Base-by-base conservation (phyloP, 768 basidiomycete genomes). In the Thelephora ganbajun region DNA sequence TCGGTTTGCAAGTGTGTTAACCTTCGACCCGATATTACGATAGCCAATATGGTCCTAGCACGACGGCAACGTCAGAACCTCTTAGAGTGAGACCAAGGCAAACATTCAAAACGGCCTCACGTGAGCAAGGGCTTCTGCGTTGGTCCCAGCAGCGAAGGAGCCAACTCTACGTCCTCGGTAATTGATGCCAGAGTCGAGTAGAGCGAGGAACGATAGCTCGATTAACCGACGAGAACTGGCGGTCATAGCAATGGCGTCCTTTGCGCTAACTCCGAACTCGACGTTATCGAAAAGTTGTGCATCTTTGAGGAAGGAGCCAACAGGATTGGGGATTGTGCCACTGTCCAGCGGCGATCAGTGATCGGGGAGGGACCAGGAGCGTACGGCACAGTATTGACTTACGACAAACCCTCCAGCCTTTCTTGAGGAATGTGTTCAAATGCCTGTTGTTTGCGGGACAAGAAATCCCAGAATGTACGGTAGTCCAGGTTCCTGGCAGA, bases 171-270 rank as follows among this genome's bases (percentile, higher is more conserved):
- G 60, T 16, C 62, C 63, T 44, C 72, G 61, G 49, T 66, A 72
- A 51, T 72, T 63, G 35, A 73, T 66, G 6, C 71, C 72, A 1
- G 72, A 70, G 52, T 74, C 72, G 42, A 68, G 61, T 14, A 74
- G 59, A 2, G 67, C 67, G 22, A 66, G 55, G 54, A 71, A 71
- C 1, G 63, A 52, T 16, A 60, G 53, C 44, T 70, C 68, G 11
- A 70, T 50, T 12, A 69, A 59, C 51, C 64, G 65, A 22, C 69
- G 54, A 1, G 65, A 62, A 14, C 56, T 56, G 16, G 61, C 48
- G 1, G 63, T 57, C 64, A 69, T 65, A n/a, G 57, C 47, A 3
- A 50, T 49, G 0, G 66, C 66, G 49, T 69, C 69, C 51, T 61
- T 66, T 12, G 51, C 48, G 11, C 62, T 60, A 11, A 71, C 60